Evolutionary conservation across 1,139 yeast species (phyloP).

Genomic region (Saccharomycopsis crataegensis): DNA sequence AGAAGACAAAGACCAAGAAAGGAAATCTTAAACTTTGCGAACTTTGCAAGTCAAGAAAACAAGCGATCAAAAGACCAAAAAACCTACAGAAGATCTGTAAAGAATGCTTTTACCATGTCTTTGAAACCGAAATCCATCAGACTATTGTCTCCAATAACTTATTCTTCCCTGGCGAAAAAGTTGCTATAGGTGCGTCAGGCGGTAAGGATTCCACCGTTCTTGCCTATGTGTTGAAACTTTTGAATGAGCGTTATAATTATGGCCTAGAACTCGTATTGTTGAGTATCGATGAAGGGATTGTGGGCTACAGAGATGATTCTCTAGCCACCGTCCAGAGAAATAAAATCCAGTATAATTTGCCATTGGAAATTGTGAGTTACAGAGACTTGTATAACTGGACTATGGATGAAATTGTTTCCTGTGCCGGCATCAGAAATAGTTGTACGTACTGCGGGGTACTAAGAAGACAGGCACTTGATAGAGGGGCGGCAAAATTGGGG

Average conservation of each 20-base stretch:
- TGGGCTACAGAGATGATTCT: conserved; percentile 95
- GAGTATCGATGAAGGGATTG: conserved; percentile 94
- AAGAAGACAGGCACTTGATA: conserved; percentile 89
- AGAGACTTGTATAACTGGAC: conserved; percentile 91
- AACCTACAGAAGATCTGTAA: conserved; percentile 89
- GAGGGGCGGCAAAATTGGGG: conserved; percentile 88
- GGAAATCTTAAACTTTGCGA: conserved; percentile 43
- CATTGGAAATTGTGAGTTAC: conserved; percentile 83
- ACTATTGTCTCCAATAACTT: conserved; percentile 68
- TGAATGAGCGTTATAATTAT: conserved; percentile 83
- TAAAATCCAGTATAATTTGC: conserved; percentile 81
- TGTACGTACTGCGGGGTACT: conserved; percentile 98
- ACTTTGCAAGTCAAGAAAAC: conserved; percentile 77
- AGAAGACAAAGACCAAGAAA: background rate
- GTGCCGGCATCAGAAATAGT: conserved; percentile 89
- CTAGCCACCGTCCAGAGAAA: conserved; percentile 94
- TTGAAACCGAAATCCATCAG: conserved; percentile 93
- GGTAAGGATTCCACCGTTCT: conserved; percentile 97
- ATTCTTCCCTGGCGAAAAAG: conserved; percentile 73
- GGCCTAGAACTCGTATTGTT: conserved; percentile 76
- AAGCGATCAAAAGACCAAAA: conserved; percentile 87
- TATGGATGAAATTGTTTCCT: conserved; percentile 95
- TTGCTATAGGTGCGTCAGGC: conserved; percentile 98
- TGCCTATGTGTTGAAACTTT: conserved; percentile 77
- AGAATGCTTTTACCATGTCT: conserved; percentile 79